A percentile compares a stretch with the other conserved stretches of the same genome.
Conservation (phyloP, 495 filamentous ascomycete genomes). For the Penicillium malachiteum region DNA sequence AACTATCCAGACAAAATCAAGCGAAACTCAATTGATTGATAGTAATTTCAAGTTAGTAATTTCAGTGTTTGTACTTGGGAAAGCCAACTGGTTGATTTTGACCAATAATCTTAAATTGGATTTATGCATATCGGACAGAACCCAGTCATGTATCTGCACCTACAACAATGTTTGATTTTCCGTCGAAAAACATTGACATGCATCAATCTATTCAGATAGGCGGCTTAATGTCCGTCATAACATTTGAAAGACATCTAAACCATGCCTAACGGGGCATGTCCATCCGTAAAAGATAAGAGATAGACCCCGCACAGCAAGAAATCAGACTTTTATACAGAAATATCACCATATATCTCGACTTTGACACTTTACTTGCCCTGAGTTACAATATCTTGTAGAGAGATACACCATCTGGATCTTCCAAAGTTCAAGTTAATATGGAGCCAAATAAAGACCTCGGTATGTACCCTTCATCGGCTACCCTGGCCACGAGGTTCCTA, state of each 20-base stretch:
- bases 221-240: not conserved
- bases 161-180: too few relatives aligned
- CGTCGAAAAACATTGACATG: too few relatives aligned
- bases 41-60: too few relatives aligned
- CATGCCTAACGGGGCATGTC: constrained; percentile 16
- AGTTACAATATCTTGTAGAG: not conserved
- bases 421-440: constrained; percentile 1
- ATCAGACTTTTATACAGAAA: not conserved
- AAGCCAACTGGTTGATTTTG: too few relatives aligned
- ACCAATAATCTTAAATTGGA: too few relatives aligned
- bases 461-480: not conserved
- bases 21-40: too few relatives aligned
- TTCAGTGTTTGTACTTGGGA: too few relatives aligned
- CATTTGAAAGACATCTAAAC: not conserved
- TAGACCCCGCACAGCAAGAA: constrained; percentile 22
- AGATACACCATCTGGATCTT: not conserved
- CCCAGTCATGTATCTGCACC: too few relatives aligned
- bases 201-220: not conserved
- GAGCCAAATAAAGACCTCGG: constrained; percentile 11
- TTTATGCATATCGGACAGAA: too few relatives aligned
- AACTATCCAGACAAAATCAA: too few relatives aligned
- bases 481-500: not conserved
- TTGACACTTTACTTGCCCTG: not conserved
- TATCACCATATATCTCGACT: not conserved
- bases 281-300: constrained; percentile 19